These are phyloP conservation scores for Xylariaceae sp. DNA, from an alignment of 2,329 filamentous ascomycete species.

Conservation along the genomic window DNA sequence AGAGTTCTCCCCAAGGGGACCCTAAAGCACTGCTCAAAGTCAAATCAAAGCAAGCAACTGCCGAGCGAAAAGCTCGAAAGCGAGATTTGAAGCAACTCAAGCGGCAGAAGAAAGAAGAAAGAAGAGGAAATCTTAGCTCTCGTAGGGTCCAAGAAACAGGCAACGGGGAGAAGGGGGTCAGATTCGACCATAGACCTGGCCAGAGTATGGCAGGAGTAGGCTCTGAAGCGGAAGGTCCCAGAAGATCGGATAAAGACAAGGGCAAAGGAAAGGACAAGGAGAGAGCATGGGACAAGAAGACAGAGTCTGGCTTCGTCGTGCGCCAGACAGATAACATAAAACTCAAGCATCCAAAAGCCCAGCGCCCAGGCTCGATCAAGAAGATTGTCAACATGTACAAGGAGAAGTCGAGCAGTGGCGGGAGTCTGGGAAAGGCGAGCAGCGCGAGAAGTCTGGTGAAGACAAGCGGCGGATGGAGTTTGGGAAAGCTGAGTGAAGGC, in stretches of 20 bases:
- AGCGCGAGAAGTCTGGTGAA: constrained; percentile 4
- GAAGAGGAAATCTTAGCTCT: too few relatives aligned
- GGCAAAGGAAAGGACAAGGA: constrained; percentile 6
- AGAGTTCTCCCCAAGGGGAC: constrained; percentile 7
- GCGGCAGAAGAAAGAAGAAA: constrained; percentile 9
- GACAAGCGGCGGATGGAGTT: constrained; percentile 7
- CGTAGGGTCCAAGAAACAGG: constrained; percentile 16
- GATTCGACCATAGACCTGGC: neutral
- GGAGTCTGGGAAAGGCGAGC: constrained; percentile 1
- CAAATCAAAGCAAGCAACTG: constrained; percentile 14
- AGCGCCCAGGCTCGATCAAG: constrained; percentile 25
- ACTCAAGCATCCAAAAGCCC: constrained; percentile 24
- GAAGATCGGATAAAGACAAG: constrained; percentile 11
- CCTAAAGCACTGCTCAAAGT: constrained; percentile 13
- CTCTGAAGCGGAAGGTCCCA: neutral
- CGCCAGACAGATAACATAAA: constrained; percentile 23
- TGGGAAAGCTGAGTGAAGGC: constrained; percentile 1
- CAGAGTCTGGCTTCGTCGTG: constrained; percentile 29
- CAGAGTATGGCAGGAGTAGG: neutral
- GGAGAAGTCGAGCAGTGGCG: constrained; percentile 18
- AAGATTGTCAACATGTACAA: constrained; percentile 30
- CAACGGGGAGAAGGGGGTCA: constrained; percentile 8
- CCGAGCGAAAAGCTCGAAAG: constrained; percentile 17
- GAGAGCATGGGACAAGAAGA: constrained; percentile 20
- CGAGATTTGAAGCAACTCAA: constrained; percentile 16